A percentile compares a stretch with the other conserved stretches of the same genome.
Conservation (phyloP, 2,329 filamentous ascomycete genomes). For the Penicillium palitans region DNA sequence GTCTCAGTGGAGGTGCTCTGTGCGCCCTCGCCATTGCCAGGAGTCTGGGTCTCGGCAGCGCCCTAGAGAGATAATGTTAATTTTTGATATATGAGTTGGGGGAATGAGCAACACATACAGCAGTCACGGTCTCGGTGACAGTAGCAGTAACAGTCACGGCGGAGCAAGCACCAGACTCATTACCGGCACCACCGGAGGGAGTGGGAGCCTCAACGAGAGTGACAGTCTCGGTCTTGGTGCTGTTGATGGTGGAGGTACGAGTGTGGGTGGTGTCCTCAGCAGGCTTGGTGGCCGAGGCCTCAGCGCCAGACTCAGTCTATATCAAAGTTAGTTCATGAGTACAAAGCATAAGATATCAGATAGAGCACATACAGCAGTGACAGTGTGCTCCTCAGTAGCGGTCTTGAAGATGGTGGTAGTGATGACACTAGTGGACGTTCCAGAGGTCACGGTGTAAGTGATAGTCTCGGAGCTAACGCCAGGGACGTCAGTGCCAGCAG, state of each 20-base stretch:
- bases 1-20: constrained; percentile 7
- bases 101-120: constrained; percentile 28
- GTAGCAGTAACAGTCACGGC: constrained; percentile 37
- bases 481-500: constrained; percentile 26
- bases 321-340: neutral
- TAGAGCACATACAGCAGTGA: constrained; percentile 28
- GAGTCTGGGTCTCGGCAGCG: constrained; percentile 1
- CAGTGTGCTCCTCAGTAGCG: constrained; percentile 29
- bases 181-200: constrained; percentile 14
- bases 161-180: constrained; percentile 15
- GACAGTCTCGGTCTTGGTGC: constrained; percentile 33
- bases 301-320: constrained; percentile 12
- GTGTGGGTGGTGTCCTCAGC: constrained; percentile 7
- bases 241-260: constrained; percentile 30
- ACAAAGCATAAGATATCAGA: neutral
- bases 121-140: constrained; percentile 37
- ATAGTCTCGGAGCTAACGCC: constrained; percentile 19
- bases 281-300: constrained; percentile 12
- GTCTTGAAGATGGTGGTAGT: constrained; percentile 42
- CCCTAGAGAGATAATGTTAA: constrained; percentile 6
- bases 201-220: constrained; percentile 27
- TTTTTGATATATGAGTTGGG: neutral
- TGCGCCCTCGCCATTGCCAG: constrained; percentile 1
- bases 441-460: constrained; percentile 44
- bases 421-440: constrained; percentile 37